Conservation (phyloP, 176 grass and related monocot species). For the Zea luxurians region DNA sequence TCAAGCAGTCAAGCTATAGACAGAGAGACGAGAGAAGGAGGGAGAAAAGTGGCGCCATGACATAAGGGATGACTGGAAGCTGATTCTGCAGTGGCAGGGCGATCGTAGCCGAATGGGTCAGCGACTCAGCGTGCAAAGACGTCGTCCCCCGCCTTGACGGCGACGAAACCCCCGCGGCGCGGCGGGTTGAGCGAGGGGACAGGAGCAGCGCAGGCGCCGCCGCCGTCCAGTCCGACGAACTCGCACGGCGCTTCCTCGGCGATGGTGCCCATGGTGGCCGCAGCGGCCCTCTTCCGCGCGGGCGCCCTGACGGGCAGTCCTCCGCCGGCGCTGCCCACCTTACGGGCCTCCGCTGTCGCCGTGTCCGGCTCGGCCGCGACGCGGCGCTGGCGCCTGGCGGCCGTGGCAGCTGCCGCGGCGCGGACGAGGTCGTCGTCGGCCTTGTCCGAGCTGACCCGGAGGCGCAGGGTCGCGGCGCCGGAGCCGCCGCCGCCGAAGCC, state of each 20-base stretch:
- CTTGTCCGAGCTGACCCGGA: constrained; percentile 28
- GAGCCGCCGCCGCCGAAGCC: constrained; percentile 37
- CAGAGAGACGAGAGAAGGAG: not conserved
- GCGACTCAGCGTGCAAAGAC: too few relatives aligned
- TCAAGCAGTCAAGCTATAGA: not conserved
- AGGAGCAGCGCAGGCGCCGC: not conserved
- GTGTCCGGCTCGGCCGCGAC: constrained; percentile 25
- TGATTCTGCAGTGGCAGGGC: too few relatives aligned
- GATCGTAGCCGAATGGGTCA: too few relatives aligned
- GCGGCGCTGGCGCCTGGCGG: constrained; percentile 24
- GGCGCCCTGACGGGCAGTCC: not conserved
- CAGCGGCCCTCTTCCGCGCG: constrained; percentile 5
- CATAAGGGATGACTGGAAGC: too few relatives aligned
- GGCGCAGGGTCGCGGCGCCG: constrained; percentile 8
- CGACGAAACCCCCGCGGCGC: constrained; percentile 20
- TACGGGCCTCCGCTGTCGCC: not conserved
- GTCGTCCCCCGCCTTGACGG: not conserved
- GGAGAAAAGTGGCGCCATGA: not conserved
- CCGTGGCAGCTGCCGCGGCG: constrained; percentile 17
- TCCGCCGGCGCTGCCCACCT: not conserved
- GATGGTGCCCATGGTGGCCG: constrained; percentile 42
- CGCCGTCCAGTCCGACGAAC: constrained; percentile 41
- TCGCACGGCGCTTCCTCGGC: constrained; percentile 52
- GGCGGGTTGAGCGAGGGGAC: not conserved
- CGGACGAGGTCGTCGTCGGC: constrained; percentile 52